Conservation (phyloP, 176 grass and related monocot genomes). For the Eleusine indica region DNA sequence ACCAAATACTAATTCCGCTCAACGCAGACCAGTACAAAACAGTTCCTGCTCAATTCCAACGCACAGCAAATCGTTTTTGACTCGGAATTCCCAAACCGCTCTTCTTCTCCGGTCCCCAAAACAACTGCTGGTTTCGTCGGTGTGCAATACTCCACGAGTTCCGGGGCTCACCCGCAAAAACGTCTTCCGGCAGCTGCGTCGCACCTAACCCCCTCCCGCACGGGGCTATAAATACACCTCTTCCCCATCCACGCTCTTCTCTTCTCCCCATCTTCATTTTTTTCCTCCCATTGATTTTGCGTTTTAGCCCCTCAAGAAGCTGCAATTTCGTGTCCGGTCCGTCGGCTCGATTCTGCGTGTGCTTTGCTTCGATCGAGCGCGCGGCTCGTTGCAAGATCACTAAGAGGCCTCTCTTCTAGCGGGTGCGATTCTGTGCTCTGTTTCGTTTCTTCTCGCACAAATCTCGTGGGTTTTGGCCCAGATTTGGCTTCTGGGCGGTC, state of each 20-base stretch:
- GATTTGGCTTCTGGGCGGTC: slow-evolving; percentile 35
- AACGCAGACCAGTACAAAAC: not conserved
- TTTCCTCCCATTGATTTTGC: slow-evolving; percentile 45
- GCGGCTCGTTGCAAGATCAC: not conserved
- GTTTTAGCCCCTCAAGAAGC: slow-evolving; percentile 38
- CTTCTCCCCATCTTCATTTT: slow-evolving; percentile 38
- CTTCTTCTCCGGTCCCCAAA: not conserved
- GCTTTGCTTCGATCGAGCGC: slow-evolving; percentile 38
- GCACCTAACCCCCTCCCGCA: slow-evolving; percentile 8
- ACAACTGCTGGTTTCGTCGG: slow-evolving; percentile 13
- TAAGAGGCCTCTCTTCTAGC: not conserved
- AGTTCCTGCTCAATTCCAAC: not conserved
- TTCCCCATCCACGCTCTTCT: slow-evolving; percentile 8
- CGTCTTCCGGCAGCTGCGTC: not conserved
- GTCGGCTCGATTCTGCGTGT: not conserved
- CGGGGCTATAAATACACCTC: slow-evolving; percentile 20
- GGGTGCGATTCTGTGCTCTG: not conserved
- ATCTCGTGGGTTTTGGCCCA: slow-evolving; percentile 24
- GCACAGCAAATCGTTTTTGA: slow-evolving; percentile 18
- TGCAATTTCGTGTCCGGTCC: slow-evolving; percentile 12
- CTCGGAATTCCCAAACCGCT: not conserved
- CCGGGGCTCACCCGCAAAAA: not conserved
- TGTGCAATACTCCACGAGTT: slow-evolving; percentile 19
- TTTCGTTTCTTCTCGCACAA: not conserved
- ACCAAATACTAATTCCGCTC: not conserved